A percentile compares a stretch with the other conserved stretches of the same genome.
Evolutionary conservation across 2,329 filamentous ascomycete genomes (phyloP).

Genomic region (Beauveria rudraprayagi): DNA sequence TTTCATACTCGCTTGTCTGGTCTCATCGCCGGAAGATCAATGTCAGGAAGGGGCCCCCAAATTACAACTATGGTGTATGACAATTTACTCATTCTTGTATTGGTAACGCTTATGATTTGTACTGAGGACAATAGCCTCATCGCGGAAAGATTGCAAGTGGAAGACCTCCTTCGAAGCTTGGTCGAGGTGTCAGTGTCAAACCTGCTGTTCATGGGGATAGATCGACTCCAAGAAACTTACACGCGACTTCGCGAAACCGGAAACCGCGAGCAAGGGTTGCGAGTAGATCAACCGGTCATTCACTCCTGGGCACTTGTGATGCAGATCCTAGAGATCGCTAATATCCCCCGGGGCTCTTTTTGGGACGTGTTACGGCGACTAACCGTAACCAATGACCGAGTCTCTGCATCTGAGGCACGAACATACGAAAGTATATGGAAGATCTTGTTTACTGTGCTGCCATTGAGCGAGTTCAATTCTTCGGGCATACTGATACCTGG

Average conservation of each 20-base stretch:
- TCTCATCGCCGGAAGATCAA: not conserved
- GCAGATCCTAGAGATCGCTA: slow-evolving; percentile 41
- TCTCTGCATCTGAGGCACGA: slow-evolving; percentile 33
- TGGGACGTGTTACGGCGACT: slow-evolving; percentile 49
- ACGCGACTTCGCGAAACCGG: slow-evolving; percentile 36
- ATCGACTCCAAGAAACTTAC: slow-evolving; percentile 38
- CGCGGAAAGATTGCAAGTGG: slow-evolving; percentile 34
- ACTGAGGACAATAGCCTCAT: slow-evolving; percentile 25
- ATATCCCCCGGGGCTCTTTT: slow-evolving; percentile 46
- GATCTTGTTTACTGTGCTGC: slow-evolving; percentile 51
- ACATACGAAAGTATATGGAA: slow-evolving; percentile 51
- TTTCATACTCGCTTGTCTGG: slow-evolving; percentile 29
- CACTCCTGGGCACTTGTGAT: slow-evolving; percentile 54
- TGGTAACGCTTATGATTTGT: slow-evolving; percentile 36
- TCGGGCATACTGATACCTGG: slow-evolving; percentile 38
- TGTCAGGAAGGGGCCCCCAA: slow-evolving; percentile 13
- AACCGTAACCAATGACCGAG: slow-evolving; percentile 28
- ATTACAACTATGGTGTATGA: slow-evolving; percentile 19
- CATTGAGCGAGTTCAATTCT: slow-evolving; percentile 52
- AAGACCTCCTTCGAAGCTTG: slow-evolving; percentile 39
- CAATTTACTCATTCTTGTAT: slow-evolving; percentile 24
- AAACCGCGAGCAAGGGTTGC: slow-evolving; percentile 44
- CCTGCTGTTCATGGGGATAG: slow-evolving; percentile 36
- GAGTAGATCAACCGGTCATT: slow-evolving; percentile 33
- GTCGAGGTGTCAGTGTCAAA: slow-evolving; percentile 29